Percentiles rank a stretch among this genome's conserved stretches.
phyloP scores from a whole-genome alignment of 2,329 filamentous ascomycete species.

The Microsporum audouinii region DNA sequence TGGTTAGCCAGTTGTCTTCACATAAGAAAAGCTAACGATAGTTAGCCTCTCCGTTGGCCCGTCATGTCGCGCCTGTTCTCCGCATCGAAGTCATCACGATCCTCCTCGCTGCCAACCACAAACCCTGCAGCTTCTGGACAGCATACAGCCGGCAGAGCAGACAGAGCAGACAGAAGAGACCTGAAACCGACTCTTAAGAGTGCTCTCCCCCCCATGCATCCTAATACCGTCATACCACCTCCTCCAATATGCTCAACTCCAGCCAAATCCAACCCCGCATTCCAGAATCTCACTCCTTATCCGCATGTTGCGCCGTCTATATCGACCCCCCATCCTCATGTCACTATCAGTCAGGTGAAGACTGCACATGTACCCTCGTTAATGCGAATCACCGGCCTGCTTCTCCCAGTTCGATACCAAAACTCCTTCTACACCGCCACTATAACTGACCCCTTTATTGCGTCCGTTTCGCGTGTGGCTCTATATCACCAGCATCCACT shows the following conservation, averaged over 20 bases:
- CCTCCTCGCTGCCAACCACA: neutral
- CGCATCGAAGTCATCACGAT: neutral
- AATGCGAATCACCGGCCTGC: conserved; percentile 46
- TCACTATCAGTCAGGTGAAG: conserved; percentile 44
- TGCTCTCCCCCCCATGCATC: conserved; percentile 3
- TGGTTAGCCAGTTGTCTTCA: neutral
- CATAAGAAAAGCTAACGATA: neutral
- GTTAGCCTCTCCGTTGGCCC: neutral
- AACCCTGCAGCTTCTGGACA: conserved; percentile 7
- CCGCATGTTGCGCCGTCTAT: conserved; percentile 14
- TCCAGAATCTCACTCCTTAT: conserved; percentile 19
- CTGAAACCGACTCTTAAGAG: conserved; percentile 1
- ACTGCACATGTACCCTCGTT: conserved; percentile 44
- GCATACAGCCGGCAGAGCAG: neutral
- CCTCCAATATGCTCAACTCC: conserved; percentile 8
- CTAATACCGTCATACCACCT: conserved; percentile 12
- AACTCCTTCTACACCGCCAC: conserved; percentile 51
- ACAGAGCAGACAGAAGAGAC: neutral
- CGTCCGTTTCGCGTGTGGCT: conserved; percentile 48
- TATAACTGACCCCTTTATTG: conserved; percentile 42
- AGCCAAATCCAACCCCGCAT: conserved; percentile 19
- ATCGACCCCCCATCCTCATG: conserved; percentile 36
- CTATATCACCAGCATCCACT: conserved; percentile 43
- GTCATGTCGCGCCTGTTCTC: conserved; percentile 8
- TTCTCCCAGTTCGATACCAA: conserved; percentile 52